Evolutionary conservation across 208 protist species (phyloP), one percentile per base, ranked within the genome.

Genomic region (Spongospora subterranea): DNA sequence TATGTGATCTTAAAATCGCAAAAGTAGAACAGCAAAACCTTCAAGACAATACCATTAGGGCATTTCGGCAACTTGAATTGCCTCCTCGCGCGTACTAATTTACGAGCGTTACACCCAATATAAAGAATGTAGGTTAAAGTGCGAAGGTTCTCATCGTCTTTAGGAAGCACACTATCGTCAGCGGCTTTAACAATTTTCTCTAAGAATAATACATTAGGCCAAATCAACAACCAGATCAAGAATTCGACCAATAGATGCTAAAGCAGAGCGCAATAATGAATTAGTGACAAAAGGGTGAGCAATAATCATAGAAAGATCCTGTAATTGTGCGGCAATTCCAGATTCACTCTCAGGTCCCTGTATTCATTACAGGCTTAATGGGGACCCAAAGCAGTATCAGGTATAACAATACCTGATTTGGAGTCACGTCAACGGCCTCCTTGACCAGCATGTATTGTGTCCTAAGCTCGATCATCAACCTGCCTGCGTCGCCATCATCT

Each of bases 31-130:
- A 43, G 35, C 17, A 40, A 6, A 43, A 6, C 17, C 71, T 43
- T 6, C 71, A 40, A n/a, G n/a, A n/a, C n/a, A n/a, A n/a, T 35
- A 82, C 71, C n/a, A 43, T 82, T 6, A 13, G 71, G 71, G n/a
- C 71, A 82, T 43, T 82, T 82, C 40, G 71, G 71, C n/a, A 82
- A n/a, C n/a, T 82, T 82, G 71, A 82, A 82, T 45, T 43, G n/a
- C 6, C 71, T 6, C 6, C 71, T 6, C 6, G 71, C 71, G n/a
- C 71, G 71, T 6, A 82, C 17, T n/a, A 82, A n/a, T 43, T 82
- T 82, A 17, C 71, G n/a, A 43, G 35, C 71, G n/a, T 82, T 82
- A 13, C 35, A 45, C 6, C 71, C 71, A 35, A 82, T 82, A n/a
- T 45, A 82, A 13, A 82, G n/a, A 20, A n/a, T 43, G 11, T 82